Base-by-base conservation (phyloP, 108 stramenopile genomes). In the Stephanodiscus triporus region DNA sequence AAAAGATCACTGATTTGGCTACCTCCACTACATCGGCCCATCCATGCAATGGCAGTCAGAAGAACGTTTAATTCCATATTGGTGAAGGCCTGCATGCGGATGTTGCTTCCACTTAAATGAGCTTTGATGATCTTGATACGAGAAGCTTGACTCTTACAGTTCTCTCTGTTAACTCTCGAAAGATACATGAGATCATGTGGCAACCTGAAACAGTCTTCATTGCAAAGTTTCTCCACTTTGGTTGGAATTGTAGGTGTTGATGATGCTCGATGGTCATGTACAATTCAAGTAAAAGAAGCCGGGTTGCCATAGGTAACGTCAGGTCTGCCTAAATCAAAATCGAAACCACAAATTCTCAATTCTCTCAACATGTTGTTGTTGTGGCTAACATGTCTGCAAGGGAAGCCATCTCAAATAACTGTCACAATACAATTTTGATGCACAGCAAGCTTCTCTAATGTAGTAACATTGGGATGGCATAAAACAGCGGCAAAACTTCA, bases 111-210 rank as follows among this genome's bases (percentile, higher is more conserved):
- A 49, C n/a, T 19, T 2, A 49, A 49, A 49, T 49, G 48, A 19
- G 48, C 48, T 19, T 49, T 49, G 48, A 49, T 19, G 48, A 49
- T 7, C 19, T 49, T 49, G 48, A 49, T 16, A 7, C 6, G 48
- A 5, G 19, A 1, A 9, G 51, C 19, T 53, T 53, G 51, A n/a
- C 51, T 20, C 4, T 53, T 53, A 10, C 19, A 20, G 51, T 53
- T 53, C 9, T 20, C 51, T 53, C 19, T 53, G 51, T 53, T 53
- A n/a, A 53, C 23, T 24, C 51, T 22, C 51, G 20, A 53, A 53
- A 53, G 51, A 22, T 24, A 53, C 6, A 22, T 2, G 19, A 53
- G 23, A 50, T 50, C 49, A 20, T 50, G 2, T 50, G 49, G 4
- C 49, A 50, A 50, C 20, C 49, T 17, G 4, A 20, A 17, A 20